Evolutionary conservation across 768 basidiomycete species (phyloP).

Genomic region (Lyophyllum atratum): DNA sequence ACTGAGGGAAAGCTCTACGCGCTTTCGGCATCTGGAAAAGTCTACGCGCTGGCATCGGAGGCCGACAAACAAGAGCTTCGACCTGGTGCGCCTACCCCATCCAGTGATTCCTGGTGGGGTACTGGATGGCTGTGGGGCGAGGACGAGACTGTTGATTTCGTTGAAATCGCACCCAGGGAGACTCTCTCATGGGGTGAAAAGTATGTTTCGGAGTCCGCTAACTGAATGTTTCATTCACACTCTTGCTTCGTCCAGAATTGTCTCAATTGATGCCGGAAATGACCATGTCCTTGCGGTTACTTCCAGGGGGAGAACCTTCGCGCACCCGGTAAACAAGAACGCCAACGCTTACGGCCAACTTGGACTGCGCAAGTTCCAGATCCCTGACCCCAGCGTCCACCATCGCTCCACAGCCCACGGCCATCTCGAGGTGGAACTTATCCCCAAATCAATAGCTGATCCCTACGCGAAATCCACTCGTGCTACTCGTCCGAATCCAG

Average conservation of each 20-base stretch:
- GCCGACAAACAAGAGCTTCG: slow-evolving; percentile 45
- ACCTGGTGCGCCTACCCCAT: slow-evolving; percentile 39
- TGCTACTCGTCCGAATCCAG: slow-evolving; percentile 32
- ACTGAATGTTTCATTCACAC: background rate
- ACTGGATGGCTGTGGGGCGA: slow-evolving; percentile 61
- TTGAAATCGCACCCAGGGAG: slow-evolving; percentile 60
- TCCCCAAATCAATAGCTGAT: slow-evolving; percentile 55
- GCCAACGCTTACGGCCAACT: slow-evolving; percentile 87
- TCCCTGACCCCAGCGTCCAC: slow-evolving; percentile 37
- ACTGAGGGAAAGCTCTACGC: slow-evolving; percentile 71
- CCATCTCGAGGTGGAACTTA: slow-evolving; percentile 51
- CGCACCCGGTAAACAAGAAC: slow-evolving; percentile 69
- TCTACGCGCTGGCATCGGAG: slow-evolving; percentile 68
- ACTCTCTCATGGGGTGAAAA: slow-evolving; percentile 65
- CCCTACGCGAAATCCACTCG: slow-evolving; percentile 51
- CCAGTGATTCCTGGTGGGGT: slow-evolving; percentile 61
- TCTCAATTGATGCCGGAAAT: slow-evolving; percentile 70
- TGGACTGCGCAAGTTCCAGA: slow-evolving; percentile 67
- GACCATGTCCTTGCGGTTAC: slow-evolving; percentile 76
- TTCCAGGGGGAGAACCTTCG: slow-evolving; percentile 74
- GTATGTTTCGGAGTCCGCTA: slow-evolving; percentile 34
- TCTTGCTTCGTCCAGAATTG: slow-evolving; percentile 48
- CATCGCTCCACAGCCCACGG: slow-evolving; percentile 24
- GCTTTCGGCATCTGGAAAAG: slow-evolving; percentile 72
- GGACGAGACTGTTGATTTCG: slow-evolving; percentile 52